Evolutionary conservation across 148 eudicot genomes (phyloP).

Genomic region (Dianthus caryophyllus): DNA sequence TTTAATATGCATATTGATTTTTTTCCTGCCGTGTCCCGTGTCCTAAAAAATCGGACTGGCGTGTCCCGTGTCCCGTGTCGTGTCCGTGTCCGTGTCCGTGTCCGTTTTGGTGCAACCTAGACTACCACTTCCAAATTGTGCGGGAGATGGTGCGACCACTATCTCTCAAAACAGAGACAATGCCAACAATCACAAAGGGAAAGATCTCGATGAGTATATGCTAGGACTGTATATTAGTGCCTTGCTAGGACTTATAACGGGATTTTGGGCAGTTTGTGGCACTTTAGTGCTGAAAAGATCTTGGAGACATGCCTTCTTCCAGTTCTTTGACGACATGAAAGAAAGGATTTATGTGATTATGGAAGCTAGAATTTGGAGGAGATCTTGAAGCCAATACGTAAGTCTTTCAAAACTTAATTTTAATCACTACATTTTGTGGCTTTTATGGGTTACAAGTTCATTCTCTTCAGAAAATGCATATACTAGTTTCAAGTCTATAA

Average conservation of each 20-base stretch:
- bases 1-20: too few relatives aligned
- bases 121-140: constrained; percentile 3
- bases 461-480: neutral
- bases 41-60: too few relatives aligned
- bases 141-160: neutral
- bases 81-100: too few relatives aligned
- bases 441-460: too few relatives aligned
- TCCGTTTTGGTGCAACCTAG: too few relatives aligned
- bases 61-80: too few relatives aligned
- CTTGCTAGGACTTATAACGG: constrained; percentile 16
- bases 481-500: neutral
- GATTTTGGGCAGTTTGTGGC: constrained; percentile 24
- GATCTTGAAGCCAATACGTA: neutral
- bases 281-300: too few relatives aligned
- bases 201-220: neutral
- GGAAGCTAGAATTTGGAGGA: constrained; percentile 1
- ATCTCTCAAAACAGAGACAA: neutral
- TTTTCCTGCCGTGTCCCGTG: too few relatives aligned
- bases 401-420: neutral
- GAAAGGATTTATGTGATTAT: too few relatives aligned
- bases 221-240: constrained; percentile 24
- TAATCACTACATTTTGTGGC: neutral
- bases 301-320: too few relatives aligned
- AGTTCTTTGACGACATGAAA: too few relatives aligned
- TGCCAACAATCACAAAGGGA: too few relatives aligned